phyloP scores from a whole-genome alignment of 805 yeast species.

The Candida bentonensis region DNA sequence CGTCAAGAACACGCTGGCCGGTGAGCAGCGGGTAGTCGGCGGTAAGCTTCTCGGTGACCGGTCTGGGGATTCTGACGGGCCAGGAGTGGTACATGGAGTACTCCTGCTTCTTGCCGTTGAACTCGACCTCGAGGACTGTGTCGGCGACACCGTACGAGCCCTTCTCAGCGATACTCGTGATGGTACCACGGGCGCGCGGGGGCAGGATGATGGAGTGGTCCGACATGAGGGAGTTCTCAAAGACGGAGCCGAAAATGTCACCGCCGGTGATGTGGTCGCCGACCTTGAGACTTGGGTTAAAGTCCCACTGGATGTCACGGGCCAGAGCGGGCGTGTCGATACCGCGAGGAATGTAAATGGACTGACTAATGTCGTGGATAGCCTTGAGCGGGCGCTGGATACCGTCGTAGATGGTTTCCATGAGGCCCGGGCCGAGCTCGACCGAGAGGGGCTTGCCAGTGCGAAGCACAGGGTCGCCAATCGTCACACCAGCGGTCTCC shows the following conservation, averaged over 20 bases:
- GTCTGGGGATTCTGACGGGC: slow-evolving; percentile 99
- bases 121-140: slow-evolving; percentile 83
- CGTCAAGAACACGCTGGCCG: slow-evolving; percentile 97
- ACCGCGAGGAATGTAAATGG: slow-evolving; percentile 98
- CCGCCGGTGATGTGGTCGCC: slow-evolving; percentile 99
- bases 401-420: slow-evolving; percentile 99
- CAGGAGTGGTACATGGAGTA: slow-evolving; percentile 96
- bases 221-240: slow-evolving; percentile 81
- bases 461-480: slow-evolving; percentile 96
- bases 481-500: slow-evolving; percentile 98
- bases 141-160: slow-evolving; percentile 91
- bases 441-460: slow-evolving; percentile 99
- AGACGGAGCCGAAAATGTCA: slow-evolving; percentile 87
- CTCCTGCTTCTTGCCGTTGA: slow-evolving; percentile 66
- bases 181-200: slow-evolving; percentile 97
- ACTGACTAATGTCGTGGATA: slow-evolving; percentile 72
- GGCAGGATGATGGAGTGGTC: slow-evolving; percentile 93
- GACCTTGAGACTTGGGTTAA: slow-evolving; percentile 65
- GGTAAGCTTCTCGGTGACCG: slow-evolving; percentile 84
- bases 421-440: slow-evolving; percentile 97
- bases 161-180: slow-evolving; percentile 73
- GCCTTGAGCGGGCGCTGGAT: slow-evolving; percentile 97
- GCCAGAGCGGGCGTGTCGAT: slow-evolving; percentile 90
- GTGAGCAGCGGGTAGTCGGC: slow-evolving; percentile 94
- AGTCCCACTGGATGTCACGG: slow-evolving; percentile 72